Evolutionary conservation across 2,329 filamentous ascomycete species (phyloP), one percentile per base, ranked within the genome.

Genomic region (Phialophora macrospora): DNA sequence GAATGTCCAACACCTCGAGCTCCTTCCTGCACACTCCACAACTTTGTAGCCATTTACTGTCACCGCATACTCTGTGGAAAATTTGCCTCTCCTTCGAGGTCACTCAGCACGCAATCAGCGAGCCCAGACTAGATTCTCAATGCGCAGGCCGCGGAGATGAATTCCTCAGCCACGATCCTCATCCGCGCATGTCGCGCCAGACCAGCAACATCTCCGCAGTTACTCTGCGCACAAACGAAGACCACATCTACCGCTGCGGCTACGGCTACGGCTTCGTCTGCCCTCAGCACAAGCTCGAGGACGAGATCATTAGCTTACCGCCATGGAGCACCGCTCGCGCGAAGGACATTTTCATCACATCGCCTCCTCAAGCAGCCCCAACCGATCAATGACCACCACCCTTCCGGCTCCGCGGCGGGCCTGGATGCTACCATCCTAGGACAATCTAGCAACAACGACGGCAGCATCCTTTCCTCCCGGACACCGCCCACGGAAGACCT

Each of bases 171-270:
- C 12, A 65, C 60, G 55, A 59, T 14, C n/a, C 63, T 65, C 51
- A 34, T 63, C 32, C 66, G 66, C 26, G 61, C 65, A n/a, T 65
- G 66, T 65, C 64, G 64, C 49, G 60, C 59, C 30, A 26, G 46
- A 44, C 46, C 60, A 32, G 49, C n/a, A 22, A 26, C 51, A 17
- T 30, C 38, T 14, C 59, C 4, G 55, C 44, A 22, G 20, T 57
- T 57, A 60, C 17, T 55, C 17, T 24, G 24, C 9, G n/a, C 20
- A 26, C 48, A 34, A 11, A 32, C 28, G 24, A 48, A 20, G 3
- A 46, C 55, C 24, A 20, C 24, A 32, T 17, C 26, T 34, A 4
- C 28, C 32, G 38, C 14, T 41, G 17, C 38, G 2, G 38, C 38
- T 41, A 20, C 34, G 12, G 4, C 34, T 38, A 17, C 38, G 9